Conservation (phyloP, 164 flowering plant species). For the Nymphaea thermarum region DNA sequence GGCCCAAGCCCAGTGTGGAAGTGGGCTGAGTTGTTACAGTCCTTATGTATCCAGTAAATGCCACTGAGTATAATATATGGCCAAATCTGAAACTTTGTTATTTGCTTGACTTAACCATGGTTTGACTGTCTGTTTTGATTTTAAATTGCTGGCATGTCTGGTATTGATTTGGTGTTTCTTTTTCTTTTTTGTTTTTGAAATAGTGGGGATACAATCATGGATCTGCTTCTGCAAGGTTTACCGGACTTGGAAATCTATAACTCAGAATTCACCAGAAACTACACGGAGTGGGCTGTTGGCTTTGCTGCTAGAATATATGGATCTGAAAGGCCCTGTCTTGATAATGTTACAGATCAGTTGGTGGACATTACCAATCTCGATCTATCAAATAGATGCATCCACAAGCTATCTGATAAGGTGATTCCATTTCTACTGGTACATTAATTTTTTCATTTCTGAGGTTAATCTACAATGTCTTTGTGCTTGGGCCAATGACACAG, state of each 20-base stretch:
- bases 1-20: too few relatives aligned
- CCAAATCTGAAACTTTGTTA: neutral
- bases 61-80: neutral
- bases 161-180: conserved; percentile 11
- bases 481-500: too few relatives aligned
- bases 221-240: conserved; percentile 38
- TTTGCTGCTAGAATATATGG: conserved; percentile 77
- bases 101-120: neutral
- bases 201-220: conserved; percentile 34
- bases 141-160: neutral
- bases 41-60: too few relatives aligned
- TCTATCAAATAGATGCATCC: conserved; percentile 67
- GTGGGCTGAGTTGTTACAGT: too few relatives aligned
- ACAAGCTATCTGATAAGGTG: conserved; percentile 58
- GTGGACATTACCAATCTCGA: conserved; percentile 56
- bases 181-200: neutral
- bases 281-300: conserved; percentile 78
- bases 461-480: too few relatives aligned
- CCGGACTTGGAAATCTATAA: conserved; percentile 71
- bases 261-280: conserved; percentile 57
- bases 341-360: conserved; percentile 21
- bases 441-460: too few relatives aligned
- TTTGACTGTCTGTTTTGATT: neutral
- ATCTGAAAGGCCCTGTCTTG: conserved; percentile 35
- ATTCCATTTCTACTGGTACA: neutral